Conservation (phyloP, 306 rosid genomes). For the Pyrus pyrifolia region DNA sequence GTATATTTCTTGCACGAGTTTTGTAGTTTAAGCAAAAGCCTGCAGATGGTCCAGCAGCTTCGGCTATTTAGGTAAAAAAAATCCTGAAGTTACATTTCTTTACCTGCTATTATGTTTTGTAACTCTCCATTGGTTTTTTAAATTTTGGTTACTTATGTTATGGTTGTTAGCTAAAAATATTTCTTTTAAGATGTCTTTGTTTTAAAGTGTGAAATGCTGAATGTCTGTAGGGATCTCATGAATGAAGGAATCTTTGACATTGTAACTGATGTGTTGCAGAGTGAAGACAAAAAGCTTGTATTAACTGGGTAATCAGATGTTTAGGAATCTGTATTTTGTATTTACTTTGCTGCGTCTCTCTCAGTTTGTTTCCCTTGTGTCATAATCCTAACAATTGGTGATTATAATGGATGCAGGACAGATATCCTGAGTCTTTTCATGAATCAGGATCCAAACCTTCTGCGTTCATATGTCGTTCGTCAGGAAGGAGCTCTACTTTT, state of each 20-base stretch:
- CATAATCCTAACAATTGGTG: slow-evolving; percentile 31
- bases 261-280: slow-evolving; percentile 64
- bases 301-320: slow-evolving; percentile 70
- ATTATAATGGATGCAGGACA: slow-evolving; percentile 91
- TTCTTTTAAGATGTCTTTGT: slow-evolving; percentile 6
- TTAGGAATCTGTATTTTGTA: slow-evolving; percentile 17
- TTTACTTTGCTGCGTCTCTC: slow-evolving; percentile 14
- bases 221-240: slow-evolving; percentile 73
- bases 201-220: slow-evolving; percentile 15
- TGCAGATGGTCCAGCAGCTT: slow-evolving; percentile 92
- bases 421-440: slow-evolving; percentile 93
- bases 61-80: slow-evolving; percentile 69
- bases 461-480: slow-evolving; percentile 82
- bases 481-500: slow-evolving; percentile 81
- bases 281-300: slow-evolving; percentile 77
- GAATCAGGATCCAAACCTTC: slow-evolving; percentile 94
- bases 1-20: slow-evolving; percentile 84
- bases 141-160: slow-evolving; percentile 8
- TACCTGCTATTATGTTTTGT: background rate
- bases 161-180: background rate
- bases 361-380: background rate
- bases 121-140: background rate
- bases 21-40: slow-evolving; percentile 87
- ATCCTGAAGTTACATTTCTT: slow-evolving; percentile 6
- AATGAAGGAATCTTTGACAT: slow-evolving; percentile 92